Conservation (phyloP, 768 basidiomycete species). For the Cystoderma amianthinum region DNA sequence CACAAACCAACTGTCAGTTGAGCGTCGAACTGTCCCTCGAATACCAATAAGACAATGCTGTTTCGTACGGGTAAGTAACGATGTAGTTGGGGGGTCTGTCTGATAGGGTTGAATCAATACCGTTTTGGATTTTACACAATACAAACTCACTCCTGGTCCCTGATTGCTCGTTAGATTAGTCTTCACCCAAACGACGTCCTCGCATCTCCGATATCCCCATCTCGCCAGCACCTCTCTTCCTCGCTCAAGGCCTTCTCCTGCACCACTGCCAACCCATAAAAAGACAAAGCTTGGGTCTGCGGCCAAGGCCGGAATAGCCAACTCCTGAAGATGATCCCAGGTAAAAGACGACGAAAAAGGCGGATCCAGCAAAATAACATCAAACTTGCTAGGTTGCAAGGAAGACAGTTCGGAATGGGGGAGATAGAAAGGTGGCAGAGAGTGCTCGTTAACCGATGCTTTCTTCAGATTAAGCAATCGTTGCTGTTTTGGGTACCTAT, state of each 20-base stretch:
- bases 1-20: slow-evolving; percentile 93
- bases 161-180: slow-evolving; percentile 71
- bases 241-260: slow-evolving; percentile 84
- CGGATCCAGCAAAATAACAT: slow-evolving; percentile 87
- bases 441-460: slow-evolving; percentile 58
- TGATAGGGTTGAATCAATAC: slow-evolving; percentile 18
- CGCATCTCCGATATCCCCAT: slow-evolving; percentile 94
- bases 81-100: slow-evolving; percentile 83
- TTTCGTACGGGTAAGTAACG: slow-evolving; percentile 83
- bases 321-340: slow-evolving; percentile 77
- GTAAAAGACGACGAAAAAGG: slow-evolving; percentile 82
- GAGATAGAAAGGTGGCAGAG: slow-evolving; percentile 72
- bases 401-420: slow-evolving; percentile 48
- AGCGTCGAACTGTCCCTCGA: slow-evolving; percentile 89
- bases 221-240: slow-evolving; percentile 86
- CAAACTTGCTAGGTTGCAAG: slow-evolving; percentile 70
- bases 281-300: slow-evolving; percentile 93
- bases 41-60: slow-evolving; percentile 98
- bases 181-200: slow-evolving; percentile 99
- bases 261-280: slow-evolving; percentile 92
- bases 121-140: slow-evolving; percentile 1
- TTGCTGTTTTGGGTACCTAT: slow-evolving; percentile 91
- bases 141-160: slow-evolving; percentile 63
- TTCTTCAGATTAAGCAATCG: slow-evolving; percentile 81
- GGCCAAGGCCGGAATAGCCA: slow-evolving; percentile 77